A percentile compares a stretch with the other conserved stretches of the same genome.
Evolutionary conservation across 805 yeast genomes (phyloP).

Genomic region (Deakozyma indianensis): DNA sequence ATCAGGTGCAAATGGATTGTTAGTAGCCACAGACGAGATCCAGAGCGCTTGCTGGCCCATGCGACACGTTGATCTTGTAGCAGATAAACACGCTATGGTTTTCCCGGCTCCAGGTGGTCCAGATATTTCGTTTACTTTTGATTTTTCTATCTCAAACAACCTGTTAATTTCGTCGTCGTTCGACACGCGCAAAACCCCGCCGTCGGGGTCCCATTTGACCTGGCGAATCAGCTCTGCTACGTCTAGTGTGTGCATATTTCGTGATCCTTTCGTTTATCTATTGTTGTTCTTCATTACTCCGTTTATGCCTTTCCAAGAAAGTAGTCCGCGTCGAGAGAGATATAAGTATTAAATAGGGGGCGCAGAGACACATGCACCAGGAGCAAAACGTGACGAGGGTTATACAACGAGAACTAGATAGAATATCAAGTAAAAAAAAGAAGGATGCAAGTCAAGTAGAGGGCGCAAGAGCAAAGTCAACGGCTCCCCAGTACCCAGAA

Average conservation of each 20-base stretch:
- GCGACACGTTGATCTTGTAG: background rate
- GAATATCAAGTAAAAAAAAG: no score
- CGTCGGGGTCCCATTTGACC: background rate
- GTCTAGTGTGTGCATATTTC: background rate
- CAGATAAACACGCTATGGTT: background rate
- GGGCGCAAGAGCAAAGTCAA: no score
- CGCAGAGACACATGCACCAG: no score
- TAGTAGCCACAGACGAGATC: background rate
- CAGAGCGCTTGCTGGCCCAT: background rate
- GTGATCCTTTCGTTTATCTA: no score
- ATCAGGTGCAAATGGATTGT: background rate
- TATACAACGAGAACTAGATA: no score
- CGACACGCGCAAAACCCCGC: background rate
- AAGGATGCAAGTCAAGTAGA: no score
- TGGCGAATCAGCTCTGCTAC: background rate
- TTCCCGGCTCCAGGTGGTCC: background rate
- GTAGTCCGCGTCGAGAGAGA: no score
- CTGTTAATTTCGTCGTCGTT: background rate
- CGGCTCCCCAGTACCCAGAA: no score
- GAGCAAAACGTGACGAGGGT: no score
- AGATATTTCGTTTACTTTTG: background rate
- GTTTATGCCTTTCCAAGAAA: no score
- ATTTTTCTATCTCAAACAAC: background rate
- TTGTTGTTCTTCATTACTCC: no score
- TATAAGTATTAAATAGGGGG: no score